Conservation (phyloP, 306 rosid species). For the Cucurbita pepo region DNA sequence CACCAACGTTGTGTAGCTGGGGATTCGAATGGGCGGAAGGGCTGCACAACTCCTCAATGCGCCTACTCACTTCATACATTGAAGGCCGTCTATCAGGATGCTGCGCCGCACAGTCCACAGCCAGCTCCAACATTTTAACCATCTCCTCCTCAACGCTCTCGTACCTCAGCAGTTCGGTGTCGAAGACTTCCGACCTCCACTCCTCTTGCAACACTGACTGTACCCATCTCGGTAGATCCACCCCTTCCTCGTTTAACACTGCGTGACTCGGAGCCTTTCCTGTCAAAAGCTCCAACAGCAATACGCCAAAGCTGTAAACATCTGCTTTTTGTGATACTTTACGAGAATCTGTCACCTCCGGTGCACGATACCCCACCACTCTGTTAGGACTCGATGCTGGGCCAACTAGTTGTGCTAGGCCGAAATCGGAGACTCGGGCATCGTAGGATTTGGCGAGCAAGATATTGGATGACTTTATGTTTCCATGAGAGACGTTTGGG, state of each 20-base stretch:
- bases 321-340: slow-evolving; percentile 56
- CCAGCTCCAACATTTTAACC: slow-evolving; percentile 51
- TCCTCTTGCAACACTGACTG: slow-evolving; percentile 52
- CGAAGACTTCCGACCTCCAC: slow-evolving; percentile 53
- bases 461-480: slow-evolving; percentile 52
- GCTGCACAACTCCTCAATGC: slow-evolving; percentile 28
- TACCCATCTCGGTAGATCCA: slow-evolving; percentile 67
- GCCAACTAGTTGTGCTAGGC: slow-evolving; percentile 54
- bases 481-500: slow-evolving; percentile 41
- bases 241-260: slow-evolving; percentile 50
- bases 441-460: slow-evolving; percentile 42
- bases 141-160: slow-evolving; percentile 50
- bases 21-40: background rate
- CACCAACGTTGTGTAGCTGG: background rate
- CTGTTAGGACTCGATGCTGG: slow-evolving; percentile 47
- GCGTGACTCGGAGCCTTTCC: slow-evolving; percentile 58
- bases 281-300: slow-evolving; percentile 52
- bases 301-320: slow-evolving; percentile 50
- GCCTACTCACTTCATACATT: slow-evolving; percentile 30
- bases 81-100: slow-evolving; percentile 56
- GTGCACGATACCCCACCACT: slow-evolving; percentile 54
- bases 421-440: slow-evolving; percentile 51
- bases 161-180: slow-evolving; percentile 38
- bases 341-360: slow-evolving; percentile 51
- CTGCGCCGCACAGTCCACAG: slow-evolving; percentile 44